Evolutionary conservation across 2,329 filamentous ascomycete genomes (phyloP).

Genomic region (Endoconidiophora polonica): DNA sequence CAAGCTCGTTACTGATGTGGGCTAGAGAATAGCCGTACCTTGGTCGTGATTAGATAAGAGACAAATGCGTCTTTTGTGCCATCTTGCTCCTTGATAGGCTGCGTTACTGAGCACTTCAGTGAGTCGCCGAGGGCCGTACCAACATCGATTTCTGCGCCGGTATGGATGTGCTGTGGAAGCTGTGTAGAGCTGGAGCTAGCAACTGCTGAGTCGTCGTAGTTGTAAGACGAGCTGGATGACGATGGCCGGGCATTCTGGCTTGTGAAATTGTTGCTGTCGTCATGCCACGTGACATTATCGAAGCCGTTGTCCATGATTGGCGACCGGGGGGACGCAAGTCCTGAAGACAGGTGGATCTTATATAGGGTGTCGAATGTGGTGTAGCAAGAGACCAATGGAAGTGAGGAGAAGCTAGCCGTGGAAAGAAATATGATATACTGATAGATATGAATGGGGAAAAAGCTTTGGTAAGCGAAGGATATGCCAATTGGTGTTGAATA

Average conservation of each 20-base stretch:
- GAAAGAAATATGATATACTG: too few relatives aligned
- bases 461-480: too few relatives aligned
- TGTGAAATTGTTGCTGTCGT: slow-evolving; percentile 32
- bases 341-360: not conserved
- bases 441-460: too few relatives aligned
- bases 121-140: slow-evolving; percentile 26
- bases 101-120: slow-evolving; percentile 67
- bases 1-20: not conserved
- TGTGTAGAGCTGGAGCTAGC: slow-evolving; percentile 6
- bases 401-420: not conserved
- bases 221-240: slow-evolving; percentile 7
- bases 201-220: slow-evolving; percentile 6
- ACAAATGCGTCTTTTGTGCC: slow-evolving; percentile 94
- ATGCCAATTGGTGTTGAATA: too few relatives aligned
- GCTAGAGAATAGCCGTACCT: slow-evolving; percentile 35
- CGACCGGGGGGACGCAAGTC: not conserved
- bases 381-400: not conserved
- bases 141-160: slow-evolving; percentile 9
- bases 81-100: slow-evolving; percentile 86
- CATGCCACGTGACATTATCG: slow-evolving; percentile 65
- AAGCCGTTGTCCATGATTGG: slow-evolving; percentile 51
- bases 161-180: not conserved
- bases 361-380: not conserved
- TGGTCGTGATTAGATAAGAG: slow-evolving; percentile 83
- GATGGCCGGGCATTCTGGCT: not conserved